Percentiles rank a stretch among this genome's conserved stretches.
These are phyloP conservation scores for Podaxis carcinomalis DNA, from an alignment of 768 basidiomycete species.

Conservation along the genomic window DNA sequence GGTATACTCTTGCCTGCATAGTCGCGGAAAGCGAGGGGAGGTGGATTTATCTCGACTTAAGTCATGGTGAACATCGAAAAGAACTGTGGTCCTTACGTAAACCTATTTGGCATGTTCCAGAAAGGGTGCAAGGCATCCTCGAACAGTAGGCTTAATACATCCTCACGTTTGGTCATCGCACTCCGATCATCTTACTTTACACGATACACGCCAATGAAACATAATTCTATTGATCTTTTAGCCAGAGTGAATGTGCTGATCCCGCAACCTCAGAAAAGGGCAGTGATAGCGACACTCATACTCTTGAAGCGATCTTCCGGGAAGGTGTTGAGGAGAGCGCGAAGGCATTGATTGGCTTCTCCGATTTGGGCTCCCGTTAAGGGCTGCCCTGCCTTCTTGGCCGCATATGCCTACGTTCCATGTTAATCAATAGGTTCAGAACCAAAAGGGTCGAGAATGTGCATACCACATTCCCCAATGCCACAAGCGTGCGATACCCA, in stretches of 20 bases:
- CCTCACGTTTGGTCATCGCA: neutral
- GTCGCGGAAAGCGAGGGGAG: neutral
- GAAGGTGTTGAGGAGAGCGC: conserved; percentile 41
- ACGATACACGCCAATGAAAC: neutral
- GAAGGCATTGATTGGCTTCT: conserved; percentile 36
- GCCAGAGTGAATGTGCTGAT: neutral
- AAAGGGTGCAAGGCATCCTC: neutral
- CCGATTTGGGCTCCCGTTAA: conserved; percentile 35
- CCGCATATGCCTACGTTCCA: conserved; percentile 42
- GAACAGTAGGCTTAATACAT: neutral
- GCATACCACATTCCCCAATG: conserved; percentile 68
- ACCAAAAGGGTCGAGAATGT: neutral
- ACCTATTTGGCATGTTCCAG: neutral
- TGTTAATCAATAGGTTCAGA: neutral
- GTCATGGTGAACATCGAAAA: neutral
- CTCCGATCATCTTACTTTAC: neutral
- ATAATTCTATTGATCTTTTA: neutral
- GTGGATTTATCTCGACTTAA: neutral
- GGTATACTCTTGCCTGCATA: conserved; percentile 42
- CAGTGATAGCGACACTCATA: conserved; percentile 44
- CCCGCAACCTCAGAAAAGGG: conserved; percentile 27
- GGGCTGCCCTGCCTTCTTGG: conserved; percentile 30
- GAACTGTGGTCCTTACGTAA: conserved; percentile 3
- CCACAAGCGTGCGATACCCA: conserved; percentile 66
- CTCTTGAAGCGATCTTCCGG: conserved; percentile 55